Base-by-base conservation (phyloP, 768 basidiomycete species). In the Lactifluus volemus region DNA sequence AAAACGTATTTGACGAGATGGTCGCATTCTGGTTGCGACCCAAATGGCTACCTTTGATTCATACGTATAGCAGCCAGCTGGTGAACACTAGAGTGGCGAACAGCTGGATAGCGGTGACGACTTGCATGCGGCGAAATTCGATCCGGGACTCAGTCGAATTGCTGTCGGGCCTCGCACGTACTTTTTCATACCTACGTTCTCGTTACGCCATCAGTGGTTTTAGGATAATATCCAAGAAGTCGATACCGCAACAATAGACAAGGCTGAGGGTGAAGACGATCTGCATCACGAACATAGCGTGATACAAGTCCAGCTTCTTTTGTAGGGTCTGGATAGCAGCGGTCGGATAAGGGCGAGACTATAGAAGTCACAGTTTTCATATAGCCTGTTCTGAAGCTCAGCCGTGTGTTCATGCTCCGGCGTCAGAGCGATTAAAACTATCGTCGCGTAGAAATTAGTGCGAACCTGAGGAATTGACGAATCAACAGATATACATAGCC, bases 261-360 rank as follows among this genome's bases (percentile, higher is more conserved):
- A 53, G 32, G 30, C 36, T 49, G 9, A 61, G 60, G n/a, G 55
- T 53, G 45, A 53, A 47, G 8, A 58, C 34, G 3, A 49, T 52
- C 15, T 62, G 55, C 61, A 58, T 62, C 7, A 62, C 61, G 38
- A 58, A 41, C 5, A 62, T 48, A 0, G 61, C 61, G 42, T 62
- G 61, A 53, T 62, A 62, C 38, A 62, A 25, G 51, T 62, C 55
- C 11, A 62, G 38, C n/a, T 57, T 29, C 3, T 29, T 1, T 21
- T 62, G 50, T 5, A 34, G 3, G 21, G 55, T 58, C 51, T 62
- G 61, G 12, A 62, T 39, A 8, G 49, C 45, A 5, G 51, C 61
- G 2, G 61, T 58, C 19, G 49, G 14, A 62, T 42, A n/a, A 61
- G 60, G 25, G 21, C 32, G 25, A 61, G 54, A 2, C 60, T 54